A percentile compares a stretch with the other conserved stretches of the same genome.
These are phyloP conservation scores for Blepharisma undulans DNA, from an alignment of 169 alveolate species.

Conservation along the genomic window DNA sequence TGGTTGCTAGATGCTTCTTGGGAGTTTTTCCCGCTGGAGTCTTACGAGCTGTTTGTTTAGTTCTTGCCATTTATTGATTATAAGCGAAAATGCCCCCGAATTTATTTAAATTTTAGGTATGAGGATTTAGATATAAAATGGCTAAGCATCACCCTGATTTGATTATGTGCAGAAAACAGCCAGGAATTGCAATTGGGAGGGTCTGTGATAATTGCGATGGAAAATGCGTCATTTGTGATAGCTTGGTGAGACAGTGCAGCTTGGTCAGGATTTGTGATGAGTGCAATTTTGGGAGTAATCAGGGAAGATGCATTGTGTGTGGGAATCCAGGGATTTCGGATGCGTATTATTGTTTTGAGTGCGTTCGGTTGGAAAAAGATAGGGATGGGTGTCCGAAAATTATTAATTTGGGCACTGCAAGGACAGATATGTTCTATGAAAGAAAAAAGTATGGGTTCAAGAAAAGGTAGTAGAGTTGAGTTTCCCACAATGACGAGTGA, in stretches of 20 bases:
- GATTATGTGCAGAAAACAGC: constrained; percentile 98
- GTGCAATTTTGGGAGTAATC: constrained; percentile 96
- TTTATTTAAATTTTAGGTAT: not conserved
- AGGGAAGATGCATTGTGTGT: constrained; percentile 99
- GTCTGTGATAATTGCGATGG: constrained; percentile 99
- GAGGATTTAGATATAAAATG: constrained; percentile 18
- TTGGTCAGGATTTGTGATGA: constrained; percentile 98
- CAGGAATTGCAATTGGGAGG: constrained; percentile 98
- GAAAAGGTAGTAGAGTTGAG: constrained; percentile 42
- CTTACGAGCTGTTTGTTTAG: constrained; percentile 98
- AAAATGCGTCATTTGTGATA: constrained; percentile 98
- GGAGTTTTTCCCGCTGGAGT: constrained; percentile 99
- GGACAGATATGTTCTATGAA: constrained; percentile 97
- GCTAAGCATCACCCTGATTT: constrained; percentile 89
- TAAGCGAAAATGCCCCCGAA: not conserved
- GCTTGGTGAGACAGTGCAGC: constrained; percentile 97
- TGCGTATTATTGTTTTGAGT: constrained; percentile 98
- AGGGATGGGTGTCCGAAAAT: constrained; percentile 99
- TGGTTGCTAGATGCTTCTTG: constrained; percentile 96
- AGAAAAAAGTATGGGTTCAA: constrained; percentile 92
- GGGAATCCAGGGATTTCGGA: constrained; percentile 98
- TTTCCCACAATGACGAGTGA: not conserved
- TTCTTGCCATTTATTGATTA: constrained; percentile 92
- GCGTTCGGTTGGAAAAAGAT: constrained; percentile 97
- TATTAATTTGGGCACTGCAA: constrained; percentile 97